phyloP scores from a whole-genome alignment of 2,329 filamentous ascomycete species.

The Microsporum canis region DNA sequence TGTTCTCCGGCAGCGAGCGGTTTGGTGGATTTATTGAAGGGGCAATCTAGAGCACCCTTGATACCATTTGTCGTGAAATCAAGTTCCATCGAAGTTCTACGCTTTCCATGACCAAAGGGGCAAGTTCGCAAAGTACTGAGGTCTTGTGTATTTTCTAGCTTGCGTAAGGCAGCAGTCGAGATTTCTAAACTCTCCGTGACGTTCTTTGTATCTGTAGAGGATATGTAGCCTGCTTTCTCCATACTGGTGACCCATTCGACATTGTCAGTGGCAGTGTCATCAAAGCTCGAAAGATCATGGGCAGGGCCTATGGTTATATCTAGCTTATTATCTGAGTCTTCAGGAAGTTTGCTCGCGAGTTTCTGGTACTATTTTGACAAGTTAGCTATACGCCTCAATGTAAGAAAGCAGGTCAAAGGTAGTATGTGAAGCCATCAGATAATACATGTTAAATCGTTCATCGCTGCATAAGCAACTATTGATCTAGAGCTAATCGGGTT shows the following conservation, averaged over 20 bases:
- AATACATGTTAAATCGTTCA: slow-evolving; percentile 53
- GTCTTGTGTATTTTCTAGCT: slow-evolving; percentile 14
- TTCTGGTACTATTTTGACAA: slow-evolving; percentile 24
- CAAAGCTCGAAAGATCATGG: neutral
- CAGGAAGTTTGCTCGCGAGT: slow-evolving; percentile 23
- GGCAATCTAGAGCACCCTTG: slow-evolving; percentile 68
- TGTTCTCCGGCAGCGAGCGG: slow-evolving; percentile 30
- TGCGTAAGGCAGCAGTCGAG: slow-evolving; percentile 5
- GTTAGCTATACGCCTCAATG: slow-evolving; percentile 21
- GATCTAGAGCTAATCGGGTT: slow-evolving; percentile 69
- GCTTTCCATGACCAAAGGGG: slow-evolving; percentile 40
- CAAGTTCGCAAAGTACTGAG: slow-evolving; percentile 16
- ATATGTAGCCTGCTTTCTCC: slow-evolving; percentile 12
- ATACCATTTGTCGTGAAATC: slow-evolving; percentile 83
- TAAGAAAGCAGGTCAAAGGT: slow-evolving; percentile 6
- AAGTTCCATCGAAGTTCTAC: slow-evolving; percentile 62
- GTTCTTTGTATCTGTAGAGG: slow-evolving; percentile 18
- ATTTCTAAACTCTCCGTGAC: slow-evolving; percentile 31
- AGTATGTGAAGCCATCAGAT: slow-evolving; percentile 35
- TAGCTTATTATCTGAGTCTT: slow-evolving; percentile 15
- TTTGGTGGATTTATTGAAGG: slow-evolving; percentile 51
- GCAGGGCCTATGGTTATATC: slow-evolving; percentile 1
- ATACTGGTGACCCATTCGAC: slow-evolving; percentile 12
- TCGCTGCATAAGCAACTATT: slow-evolving; percentile 49
- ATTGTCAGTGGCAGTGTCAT: slow-evolving; percentile 5